phyloP scores from a whole-genome alignment of 225 moss, liverwort and hornwort genomes.

The Bryum argenteum region DNA sequence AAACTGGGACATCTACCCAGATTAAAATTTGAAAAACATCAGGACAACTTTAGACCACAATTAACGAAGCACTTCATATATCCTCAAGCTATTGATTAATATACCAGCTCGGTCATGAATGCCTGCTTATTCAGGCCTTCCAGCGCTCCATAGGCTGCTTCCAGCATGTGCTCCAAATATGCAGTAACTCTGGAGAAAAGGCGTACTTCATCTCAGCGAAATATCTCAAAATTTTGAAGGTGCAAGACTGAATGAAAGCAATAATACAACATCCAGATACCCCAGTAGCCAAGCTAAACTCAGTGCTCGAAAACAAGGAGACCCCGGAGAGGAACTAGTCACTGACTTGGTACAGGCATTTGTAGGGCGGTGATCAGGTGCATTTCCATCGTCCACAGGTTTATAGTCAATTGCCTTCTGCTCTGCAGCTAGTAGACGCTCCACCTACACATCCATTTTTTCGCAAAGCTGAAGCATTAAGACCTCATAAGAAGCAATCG shows the following conservation, averaged over 20 bases:
- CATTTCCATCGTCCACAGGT: constrained; percentile 91
- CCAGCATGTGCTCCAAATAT: constrained; percentile 89
- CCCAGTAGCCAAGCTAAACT: constrained; percentile 9
- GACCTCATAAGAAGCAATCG: background rate
- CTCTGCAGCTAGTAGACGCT: constrained; percentile 91
- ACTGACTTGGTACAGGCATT: constrained; percentile 88
- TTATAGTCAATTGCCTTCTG: constrained; percentile 89
- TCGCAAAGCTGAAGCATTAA: constrained; percentile 15
- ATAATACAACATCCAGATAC: background rate
- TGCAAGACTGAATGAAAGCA: constrained; percentile 13
- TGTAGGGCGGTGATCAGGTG: constrained; percentile 96
- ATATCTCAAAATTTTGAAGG: constrained; percentile 3
- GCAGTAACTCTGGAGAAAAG: constrained; percentile 71
- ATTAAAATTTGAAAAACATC: background rate
- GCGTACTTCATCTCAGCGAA: constrained; percentile 5
- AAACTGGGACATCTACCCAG: too few species aligned
- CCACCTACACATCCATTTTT: constrained; percentile 60
- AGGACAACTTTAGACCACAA: background rate
- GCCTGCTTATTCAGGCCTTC: constrained; percentile 99
- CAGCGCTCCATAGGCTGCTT: constrained; percentile 89
- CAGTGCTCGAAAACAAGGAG: background rate
- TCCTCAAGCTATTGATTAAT: constrained; percentile 2
- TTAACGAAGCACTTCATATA: background rate
- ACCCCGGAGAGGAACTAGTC: constrained; percentile 1
- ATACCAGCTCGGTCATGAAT: constrained; percentile 98